Percentiles rank a stretch among this genome's conserved stretches.
phyloP scores from a whole-genome alignment of 176 grass and related monocot genomes.

The Urochloa ruziziensis region DNA sequence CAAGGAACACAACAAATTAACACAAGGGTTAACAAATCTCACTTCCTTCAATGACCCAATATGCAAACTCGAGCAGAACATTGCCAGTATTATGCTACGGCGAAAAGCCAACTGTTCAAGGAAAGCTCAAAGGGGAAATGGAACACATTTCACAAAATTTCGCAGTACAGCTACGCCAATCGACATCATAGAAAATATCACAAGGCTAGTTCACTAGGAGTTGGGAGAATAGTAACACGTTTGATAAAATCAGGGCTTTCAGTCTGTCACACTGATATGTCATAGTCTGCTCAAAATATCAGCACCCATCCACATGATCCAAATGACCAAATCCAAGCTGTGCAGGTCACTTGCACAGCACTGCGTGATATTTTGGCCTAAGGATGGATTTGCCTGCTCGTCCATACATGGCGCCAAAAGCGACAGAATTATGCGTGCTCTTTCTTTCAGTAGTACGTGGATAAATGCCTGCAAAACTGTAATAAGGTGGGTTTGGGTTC shows the following conservation, averaged over 20 bases:
- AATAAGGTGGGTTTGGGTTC: background rate
- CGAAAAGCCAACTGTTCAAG: constrained; percentile 23
- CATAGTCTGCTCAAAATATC: constrained; percentile 29
- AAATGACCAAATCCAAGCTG: constrained; percentile 43
- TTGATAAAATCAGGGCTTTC: constrained; percentile 9
- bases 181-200: constrained; percentile 14
- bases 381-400: background rate
- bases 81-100: background rate
- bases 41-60: background rate
- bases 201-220: constrained; percentile 5
- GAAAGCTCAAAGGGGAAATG: background rate
- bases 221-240: background rate
- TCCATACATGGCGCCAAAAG: background rate
- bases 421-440: no score
- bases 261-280: constrained; percentile 29
- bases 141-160: constrained; percentile 13
- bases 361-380: background rate
- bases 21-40: background rate
- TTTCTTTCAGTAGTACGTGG: background rate
- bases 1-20: background rate
- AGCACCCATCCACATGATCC: constrained; percentile 4
- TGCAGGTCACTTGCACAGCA: background rate
- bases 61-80: background rate
- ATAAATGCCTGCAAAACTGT: constrained; percentile 21
- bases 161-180: background rate